Conservation (phyloP, 2,329 filamentous ascomycete species). For the Fusarium odoratissimum region DNA sequence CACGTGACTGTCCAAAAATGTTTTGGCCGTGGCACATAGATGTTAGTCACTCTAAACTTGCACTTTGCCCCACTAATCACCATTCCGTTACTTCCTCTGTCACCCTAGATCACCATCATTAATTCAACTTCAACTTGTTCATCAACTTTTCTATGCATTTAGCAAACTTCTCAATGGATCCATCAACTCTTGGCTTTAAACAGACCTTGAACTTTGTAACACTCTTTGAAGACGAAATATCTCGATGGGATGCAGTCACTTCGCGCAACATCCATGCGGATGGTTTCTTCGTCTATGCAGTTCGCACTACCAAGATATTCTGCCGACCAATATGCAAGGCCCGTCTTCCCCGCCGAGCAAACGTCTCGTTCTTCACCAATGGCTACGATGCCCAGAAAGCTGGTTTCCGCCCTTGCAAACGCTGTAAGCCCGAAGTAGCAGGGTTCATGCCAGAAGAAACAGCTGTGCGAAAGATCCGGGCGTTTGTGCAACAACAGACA, state of each 20-base stretch:
- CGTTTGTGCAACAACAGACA: conserved; percentile 48
- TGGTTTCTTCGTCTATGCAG: conserved; percentile 57
- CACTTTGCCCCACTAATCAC: conserved; percentile 23
- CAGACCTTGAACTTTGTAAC: background rate
- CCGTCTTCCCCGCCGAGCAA: conserved; percentile 69
- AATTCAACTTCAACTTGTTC: background rate
- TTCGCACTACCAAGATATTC: conserved; percentile 62
- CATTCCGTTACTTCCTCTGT: background rate
- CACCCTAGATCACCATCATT: background rate
- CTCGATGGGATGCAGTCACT: conserved; percentile 53
- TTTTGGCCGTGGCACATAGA: no score
- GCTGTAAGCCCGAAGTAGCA: conserved; percentile 60
- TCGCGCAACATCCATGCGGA: conserved; percentile 51
- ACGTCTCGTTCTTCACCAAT: conserved; percentile 66
- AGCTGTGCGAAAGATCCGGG: conserved; percentile 56
- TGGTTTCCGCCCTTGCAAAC: conserved; percentile 68
- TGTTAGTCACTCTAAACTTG: no score
- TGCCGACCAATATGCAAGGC: conserved; percentile 71
- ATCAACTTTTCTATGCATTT: background rate
- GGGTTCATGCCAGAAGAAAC: conserved; percentile 56
- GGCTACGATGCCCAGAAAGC: conserved; percentile 57
- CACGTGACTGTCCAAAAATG: no score
- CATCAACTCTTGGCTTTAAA: background rate
- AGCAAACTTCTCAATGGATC: background rate
- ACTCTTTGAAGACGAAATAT: conserved; percentile 47